Evolutionary conservation across 2,329 filamentous ascomycete species (phyloP), one percentile per base, ranked within the genome.

Genomic region (Exophiala calicioides): DNA sequence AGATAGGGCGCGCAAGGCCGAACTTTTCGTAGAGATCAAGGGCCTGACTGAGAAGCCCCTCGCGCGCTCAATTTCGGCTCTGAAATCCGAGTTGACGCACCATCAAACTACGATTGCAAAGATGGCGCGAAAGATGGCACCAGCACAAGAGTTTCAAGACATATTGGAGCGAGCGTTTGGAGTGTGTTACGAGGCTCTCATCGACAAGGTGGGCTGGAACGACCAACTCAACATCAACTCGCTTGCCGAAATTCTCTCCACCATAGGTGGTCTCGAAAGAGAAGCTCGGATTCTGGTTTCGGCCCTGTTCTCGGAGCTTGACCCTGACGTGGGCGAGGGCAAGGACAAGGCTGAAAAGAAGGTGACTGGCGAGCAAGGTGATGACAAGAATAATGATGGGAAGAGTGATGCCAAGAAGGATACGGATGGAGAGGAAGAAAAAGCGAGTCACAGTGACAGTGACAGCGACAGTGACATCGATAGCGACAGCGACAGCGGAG

Each of bases 41-140:
- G 13, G 39, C 39, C 30, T 43, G 29, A 34, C 39, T 30, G 13
- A 43, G 6, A 33, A 8, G 19, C 18, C 18, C 5, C 39, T 43
- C 16, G 39, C 39, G 12, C 39, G n/a, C 12, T 33, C 29, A 3
- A 19, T 43, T 16, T 16, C 39, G 7, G 9, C 39, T 15, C 27
- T 34, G 23, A 43, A 43, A 27, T 43, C 39, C 10, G 30, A 34
- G n/a, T 30, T 43, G 5, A 34, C 23, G 30, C 39, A 43, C 30
- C 30, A 43, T 26, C 18, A 18, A 6, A 18, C 24, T 1, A 34
- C 30, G 5, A 23, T 34, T 6, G 39, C 39, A n/a, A 23, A 26
- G 2, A 43, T 43, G 39, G 2, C 39, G 3, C 39, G 39, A 1
- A 43, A 43, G 19, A 43, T 43, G 39, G 39, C 29, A 7, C 5